Conservation (phyloP, 202 grass and related monocot genomes). For the Panicum hallii region DNA sequence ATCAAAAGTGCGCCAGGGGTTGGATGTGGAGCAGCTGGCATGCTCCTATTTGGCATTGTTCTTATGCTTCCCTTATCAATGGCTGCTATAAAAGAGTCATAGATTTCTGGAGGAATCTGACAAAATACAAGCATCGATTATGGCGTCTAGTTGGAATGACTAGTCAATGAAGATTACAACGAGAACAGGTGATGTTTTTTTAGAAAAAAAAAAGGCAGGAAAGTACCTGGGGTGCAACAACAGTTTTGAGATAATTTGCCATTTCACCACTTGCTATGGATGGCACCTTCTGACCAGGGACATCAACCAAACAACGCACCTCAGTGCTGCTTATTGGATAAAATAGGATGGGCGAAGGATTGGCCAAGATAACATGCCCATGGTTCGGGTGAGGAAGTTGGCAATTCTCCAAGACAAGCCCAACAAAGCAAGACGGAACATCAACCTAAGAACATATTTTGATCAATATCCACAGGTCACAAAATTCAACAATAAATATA, state of each 20-base stretch:
- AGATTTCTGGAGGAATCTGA: slow-evolving; percentile 87
- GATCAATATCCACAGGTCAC: slow-evolving; percentile 2
- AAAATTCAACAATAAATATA: slow-evolving; percentile 18
- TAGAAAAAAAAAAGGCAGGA: neutral
- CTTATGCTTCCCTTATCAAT: slow-evolving; percentile 97
- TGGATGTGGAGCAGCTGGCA: slow-evolving; percentile 89
- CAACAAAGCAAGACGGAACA: slow-evolving; percentile 95
- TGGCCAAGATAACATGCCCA: slow-evolving; percentile 94
- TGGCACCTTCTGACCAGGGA: slow-evolving; percentile 96
- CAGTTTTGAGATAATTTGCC: slow-evolving; percentile 91
- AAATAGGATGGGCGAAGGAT: slow-evolving; percentile 98
- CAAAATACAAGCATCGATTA: slow-evolving; percentile 30
- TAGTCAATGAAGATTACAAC: slow-evolving; percentile 21
- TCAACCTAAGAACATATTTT: slow-evolving; percentile 73
- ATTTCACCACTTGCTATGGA: slow-evolving; percentile 94
- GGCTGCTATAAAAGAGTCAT: slow-evolving; percentile 76
- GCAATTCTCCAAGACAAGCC: slow-evolving; percentile 91
- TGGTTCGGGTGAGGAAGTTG: slow-evolving; percentile 87
- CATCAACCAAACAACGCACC: slow-evolving; percentile 94
- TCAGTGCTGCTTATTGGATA: slow-evolving; percentile 98
- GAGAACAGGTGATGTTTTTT: slow-evolving; percentile 6
- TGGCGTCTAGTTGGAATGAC: slow-evolving; percentile 26
- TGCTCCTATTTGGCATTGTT: slow-evolving; percentile 94
- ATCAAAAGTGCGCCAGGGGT: slow-evolving; percentile 96
- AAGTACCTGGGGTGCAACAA: slow-evolving; percentile 93